Base-by-base conservation (phyloP, 306 rosid genomes). In the Vachellia collinsii region DNA sequence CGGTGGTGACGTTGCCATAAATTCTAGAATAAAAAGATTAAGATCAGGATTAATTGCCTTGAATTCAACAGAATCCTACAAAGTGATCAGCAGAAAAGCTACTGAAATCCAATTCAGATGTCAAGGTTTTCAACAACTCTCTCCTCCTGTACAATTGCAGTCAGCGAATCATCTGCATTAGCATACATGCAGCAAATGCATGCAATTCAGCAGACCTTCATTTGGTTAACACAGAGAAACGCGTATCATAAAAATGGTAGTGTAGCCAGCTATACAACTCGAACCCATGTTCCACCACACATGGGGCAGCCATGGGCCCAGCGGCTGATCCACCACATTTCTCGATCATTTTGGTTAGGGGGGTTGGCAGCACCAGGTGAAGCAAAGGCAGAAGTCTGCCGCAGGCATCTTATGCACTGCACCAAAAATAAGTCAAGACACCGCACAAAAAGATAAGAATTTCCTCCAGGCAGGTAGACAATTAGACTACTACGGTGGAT, bases 201-300 rank as follows among this genome's bases (percentile, higher is more conserved):
- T 36, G 81, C 72, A 63, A 44, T 39, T 51, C 77, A n/a, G 44
- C 43, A 16, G 37, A 41, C 38, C 74, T 22, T 41, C 78, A 67
- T 72, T 70, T 78, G 80, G 41, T 66, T 75, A 34, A 73, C 36
- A 39, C 36, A 16, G 23, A 48, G 70, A 72, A 74, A 62, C 76
- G 46, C 73, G 36, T 19, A 56, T 23, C 38, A 42, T 11, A 11
- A 51, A 3, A 70, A 75, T 43, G 62, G 69, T 11, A 37, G 56
- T 37, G 66, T 22, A 66, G 76, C 53, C 77, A 80, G 77, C 90
- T 91, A 95, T 67, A 91, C 97, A 82, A 95, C 99, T 72, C 93
- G 95, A 82, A 92, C 95, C 99, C 99, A 95, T 68, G 98, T 91
- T 87, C 99, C 99, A 70, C 98, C 98, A 67, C 99, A 95, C 95